Percentiles rank a stretch among this genome's conserved stretches.
Evolutionary conservation across 2,329 filamentous ascomycete genomes (phyloP).

Genomic region (Myriosclerotinia curreyana): DNA sequence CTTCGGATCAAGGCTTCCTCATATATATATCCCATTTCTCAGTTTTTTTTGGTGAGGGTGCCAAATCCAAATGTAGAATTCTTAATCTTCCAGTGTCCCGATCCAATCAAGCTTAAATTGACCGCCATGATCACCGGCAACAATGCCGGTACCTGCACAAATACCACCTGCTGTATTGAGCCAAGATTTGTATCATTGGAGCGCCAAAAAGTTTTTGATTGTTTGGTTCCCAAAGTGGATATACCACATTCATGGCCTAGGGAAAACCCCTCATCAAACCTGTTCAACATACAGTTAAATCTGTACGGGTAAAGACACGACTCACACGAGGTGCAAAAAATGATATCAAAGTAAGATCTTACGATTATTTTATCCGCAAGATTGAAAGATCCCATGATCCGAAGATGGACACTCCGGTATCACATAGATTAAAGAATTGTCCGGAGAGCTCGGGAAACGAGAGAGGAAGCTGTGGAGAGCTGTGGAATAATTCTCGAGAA

Average conservation of each 20-base stretch:
- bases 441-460: background rate
- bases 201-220: slow-evolving; percentile 3
- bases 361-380: slow-evolving; percentile 7
- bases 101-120: background rate
- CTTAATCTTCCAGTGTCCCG: background rate
- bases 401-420: background rate
- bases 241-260: background rate
- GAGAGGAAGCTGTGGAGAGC: background rate
- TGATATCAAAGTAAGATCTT: background rate
- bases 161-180: background rate
- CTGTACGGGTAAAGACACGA: background rate
- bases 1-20: background rate
- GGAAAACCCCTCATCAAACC: background rate
- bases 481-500: background rate
- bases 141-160: background rate
- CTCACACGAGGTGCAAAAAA: background rate
- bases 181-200: slow-evolving; percentile 4
- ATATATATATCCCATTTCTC: background rate
- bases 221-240: background rate
- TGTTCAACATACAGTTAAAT: slow-evolving; percentile 1
- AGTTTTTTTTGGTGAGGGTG: too few relatives aligned
- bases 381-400: slow-evolving; percentile 8
- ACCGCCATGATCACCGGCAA: background rate
- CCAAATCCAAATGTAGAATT: background rate
- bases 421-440: background rate